Base-by-base conservation (phyloP, 2,329 filamentous ascomycete genomes). In the Beauveria varroae region DNA sequence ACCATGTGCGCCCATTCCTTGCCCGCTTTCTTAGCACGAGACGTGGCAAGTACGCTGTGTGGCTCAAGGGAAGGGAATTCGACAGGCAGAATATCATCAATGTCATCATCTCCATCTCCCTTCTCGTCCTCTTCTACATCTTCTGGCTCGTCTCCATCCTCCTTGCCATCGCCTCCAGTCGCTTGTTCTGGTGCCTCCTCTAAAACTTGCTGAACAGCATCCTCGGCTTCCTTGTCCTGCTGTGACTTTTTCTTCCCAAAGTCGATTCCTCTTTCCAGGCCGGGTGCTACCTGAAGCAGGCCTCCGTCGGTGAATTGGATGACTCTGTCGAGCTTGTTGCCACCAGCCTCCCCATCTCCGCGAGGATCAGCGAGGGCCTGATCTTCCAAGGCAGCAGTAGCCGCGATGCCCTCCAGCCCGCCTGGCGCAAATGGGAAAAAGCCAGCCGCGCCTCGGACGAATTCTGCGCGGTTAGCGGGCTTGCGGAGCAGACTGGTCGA, bases 1-100 rank as follows among this genome's bases (percentile, higher is more conserved):
- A 99, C 93, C 86, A 99, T 96, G 75, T 99, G 95, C 57, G 95
- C 95, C 93, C 95, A 99, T 76, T 98, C 91, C 68, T 85, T 88
- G 7, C 90, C 89, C 44, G 86, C 86, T 69, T 89, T 90, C 69
- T 87, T 90, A 63, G 86, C 80, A 63, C 86, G 85, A 9, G 89
- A 87, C 57, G 88, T 79, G 22, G 89, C 83, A 34, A 97, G 83
- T 24, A 86, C 82, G n/a, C 87, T 87, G 70, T 88, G 90, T 10
- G 95, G 91, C 66, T 96, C 90, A 7, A 99, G 74, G 14, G 96
- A 90, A 1, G 95, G 93, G 68, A 97, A 99, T 70, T 99, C 95
- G 28, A 96, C 85, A 0, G 95, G 95, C 0, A 99, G 75, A 6
- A 99, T 80, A 50, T 89, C 86, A 70, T 99, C 95, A 60, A 99